These are phyloP conservation scores for Erigeron canadensis DNA, from an alignment of 129 eudicot genomes.

Conservation along the genomic window DNA sequence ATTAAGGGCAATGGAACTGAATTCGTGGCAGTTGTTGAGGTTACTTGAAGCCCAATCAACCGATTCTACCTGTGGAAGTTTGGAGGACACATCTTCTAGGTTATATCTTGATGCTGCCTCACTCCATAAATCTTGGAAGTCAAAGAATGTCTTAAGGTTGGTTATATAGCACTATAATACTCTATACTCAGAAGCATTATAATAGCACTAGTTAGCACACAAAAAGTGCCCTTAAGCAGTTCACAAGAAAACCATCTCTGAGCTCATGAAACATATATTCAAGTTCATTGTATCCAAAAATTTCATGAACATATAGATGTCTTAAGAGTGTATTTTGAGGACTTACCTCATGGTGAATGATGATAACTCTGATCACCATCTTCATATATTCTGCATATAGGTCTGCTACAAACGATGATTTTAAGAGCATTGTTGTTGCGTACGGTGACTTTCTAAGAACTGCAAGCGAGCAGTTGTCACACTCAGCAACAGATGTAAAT, in stretches of 20 bases:
- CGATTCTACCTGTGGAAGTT: constrained; percentile 45
- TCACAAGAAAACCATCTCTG: too few relatives aligned
- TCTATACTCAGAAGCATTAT: not conserved
- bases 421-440: constrained; percentile 41
- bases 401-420: constrained; percentile 43
- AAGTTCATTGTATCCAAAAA: too few relatives aligned
- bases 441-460: constrained; percentile 55
- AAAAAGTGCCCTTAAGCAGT: too few relatives aligned
- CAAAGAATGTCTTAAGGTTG: constrained; percentile 45
- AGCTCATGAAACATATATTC: too few relatives aligned
- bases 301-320: too few relatives aligned
- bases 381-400: constrained; percentile 28
- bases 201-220: too few relatives aligned
- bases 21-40: constrained; percentile 81
- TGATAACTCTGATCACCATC: constrained; percentile 15
- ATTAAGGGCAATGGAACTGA: constrained; percentile 67
- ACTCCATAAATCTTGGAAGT: constrained; percentile 65
- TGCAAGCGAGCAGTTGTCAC: constrained; percentile 76
- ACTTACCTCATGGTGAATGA: constrained; percentile 2
- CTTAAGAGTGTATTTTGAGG: too few relatives aligned
- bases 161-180: not conserved
- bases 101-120: constrained; percentile 57
- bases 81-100: constrained; percentile 66
- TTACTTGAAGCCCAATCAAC: constrained; percentile 70
- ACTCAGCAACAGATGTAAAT: constrained; percentile 79